Evolutionary conservation across 2,329 filamentous ascomycete species (phyloP).

Genomic region (Leptographium lundbergii): DNA sequence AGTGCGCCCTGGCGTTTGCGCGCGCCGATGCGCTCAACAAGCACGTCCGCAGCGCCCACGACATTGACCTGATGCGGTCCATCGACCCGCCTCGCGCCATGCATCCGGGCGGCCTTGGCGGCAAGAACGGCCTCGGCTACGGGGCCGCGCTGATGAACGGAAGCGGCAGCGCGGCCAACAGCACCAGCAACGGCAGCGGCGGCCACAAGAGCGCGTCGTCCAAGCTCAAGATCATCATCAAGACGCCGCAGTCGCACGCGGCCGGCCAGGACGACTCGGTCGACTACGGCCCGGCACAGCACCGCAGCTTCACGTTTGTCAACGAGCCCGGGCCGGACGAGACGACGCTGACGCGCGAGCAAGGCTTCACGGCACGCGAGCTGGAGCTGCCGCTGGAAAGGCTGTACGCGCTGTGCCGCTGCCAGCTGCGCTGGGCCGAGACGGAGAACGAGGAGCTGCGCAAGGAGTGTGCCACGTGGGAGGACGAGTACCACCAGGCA

Average conservation of each 20-base stretch:
- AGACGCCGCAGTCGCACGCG: conserved; percentile 44
- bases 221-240: conserved; percentile 51
- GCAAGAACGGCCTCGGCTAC: not conserved
- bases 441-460: conserved; percentile 52
- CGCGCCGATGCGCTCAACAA: conserved; percentile 91
- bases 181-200: not conserved
- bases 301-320: conserved; percentile 28
- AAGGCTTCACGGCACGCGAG: conserved; percentile 54
- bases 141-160: not conserved
- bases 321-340: conserved; percentile 40
- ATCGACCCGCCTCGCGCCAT: conserved; percentile 61
- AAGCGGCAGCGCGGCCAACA: not conserved
- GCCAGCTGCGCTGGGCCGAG: conserved; percentile 61
- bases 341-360: conserved; percentile 40
- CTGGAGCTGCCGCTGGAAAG: conserved; percentile 44
- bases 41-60: conserved; percentile 97
- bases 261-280: conserved; percentile 41
- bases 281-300: conserved; percentile 24
- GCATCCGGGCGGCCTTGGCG: conserved; percentile 17
- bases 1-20: conserved; percentile 95
- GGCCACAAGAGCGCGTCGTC: conserved; percentile 22
- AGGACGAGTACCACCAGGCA: conserved; percentile 54
- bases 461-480: conserved; percentile 52
- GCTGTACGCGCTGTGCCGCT: conserved; percentile 55
- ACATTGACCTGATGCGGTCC: conserved; percentile 84